Evolutionary conservation across 225 moss, liverwort and hornwort species (phyloP).

Genomic region (Marchantia polymorpha): DNA sequence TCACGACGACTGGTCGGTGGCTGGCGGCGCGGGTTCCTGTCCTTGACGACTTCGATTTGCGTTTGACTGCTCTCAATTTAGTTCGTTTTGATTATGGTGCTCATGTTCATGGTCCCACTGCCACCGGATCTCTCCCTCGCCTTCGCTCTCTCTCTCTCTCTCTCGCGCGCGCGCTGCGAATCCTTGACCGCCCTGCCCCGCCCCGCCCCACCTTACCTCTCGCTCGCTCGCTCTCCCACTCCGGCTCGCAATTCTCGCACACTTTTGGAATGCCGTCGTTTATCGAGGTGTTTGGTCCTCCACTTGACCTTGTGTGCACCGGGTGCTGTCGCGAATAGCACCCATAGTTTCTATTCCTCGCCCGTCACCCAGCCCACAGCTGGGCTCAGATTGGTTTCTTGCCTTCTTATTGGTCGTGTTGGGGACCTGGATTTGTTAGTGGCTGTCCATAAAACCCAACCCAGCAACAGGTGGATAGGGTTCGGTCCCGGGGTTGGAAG

Average conservation of each 20-base stretch:
- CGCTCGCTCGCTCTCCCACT: too few relatives aligned
- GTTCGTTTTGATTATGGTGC: background rate
- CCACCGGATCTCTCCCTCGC: background rate
- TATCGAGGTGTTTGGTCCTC: background rate
- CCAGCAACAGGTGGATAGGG: background rate
- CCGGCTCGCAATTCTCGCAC: background rate
- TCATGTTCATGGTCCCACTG: background rate
- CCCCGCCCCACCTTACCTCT: too few relatives aligned
- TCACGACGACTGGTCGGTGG: background rate
- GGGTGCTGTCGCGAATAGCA: background rate
- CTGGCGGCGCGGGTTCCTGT: slow-evolving; percentile 7
- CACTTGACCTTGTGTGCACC: background rate
- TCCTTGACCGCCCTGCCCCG: too few relatives aligned
- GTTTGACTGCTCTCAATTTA: background rate
- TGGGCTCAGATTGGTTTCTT: background rate
- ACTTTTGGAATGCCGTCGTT: background rate
- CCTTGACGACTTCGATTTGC: background rate
- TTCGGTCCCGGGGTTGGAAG: background rate
- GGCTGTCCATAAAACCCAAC: background rate
- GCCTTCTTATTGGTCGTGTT: background rate
- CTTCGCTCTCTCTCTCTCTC: too few relatives aligned
- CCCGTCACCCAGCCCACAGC: background rate
- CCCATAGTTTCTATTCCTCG: background rate
- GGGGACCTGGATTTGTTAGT: background rate
- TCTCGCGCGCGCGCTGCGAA: background rate